Percentiles rank a stretch among this genome's conserved stretches.
These are phyloP conservation scores for Leptomonas seymouri DNA, from an alignment of 208 protist species.

Conservation along the genomic window DNA sequence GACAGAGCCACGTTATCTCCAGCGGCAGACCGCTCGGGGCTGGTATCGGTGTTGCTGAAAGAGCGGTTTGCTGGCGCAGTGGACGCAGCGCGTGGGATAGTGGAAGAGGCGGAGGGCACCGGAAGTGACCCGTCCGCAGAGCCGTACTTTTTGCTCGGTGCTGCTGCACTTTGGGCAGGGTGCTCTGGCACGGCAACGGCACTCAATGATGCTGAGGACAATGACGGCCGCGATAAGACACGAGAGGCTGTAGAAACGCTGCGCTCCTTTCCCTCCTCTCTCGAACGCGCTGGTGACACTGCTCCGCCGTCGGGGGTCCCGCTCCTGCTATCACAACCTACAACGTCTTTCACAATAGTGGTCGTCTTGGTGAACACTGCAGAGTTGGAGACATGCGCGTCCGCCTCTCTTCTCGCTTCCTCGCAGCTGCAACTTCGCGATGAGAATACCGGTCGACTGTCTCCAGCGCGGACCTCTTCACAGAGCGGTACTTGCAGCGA, in stretches of 20 bases:
- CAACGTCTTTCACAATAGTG: no score
- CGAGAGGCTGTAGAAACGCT: not conserved
- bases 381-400: not conserved
- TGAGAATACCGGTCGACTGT: not conserved
- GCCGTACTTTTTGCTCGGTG: not conserved
- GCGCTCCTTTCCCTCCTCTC: not conserved
- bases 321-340: not conserved
- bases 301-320: not conserved
- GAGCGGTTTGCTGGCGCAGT: not conserved
- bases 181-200: no score
- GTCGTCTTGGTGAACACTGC: slow-evolving; percentile 3
- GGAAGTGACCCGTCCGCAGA: no score
- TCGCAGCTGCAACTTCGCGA: no score
- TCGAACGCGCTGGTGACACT: no score
- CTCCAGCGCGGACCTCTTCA: not conserved
- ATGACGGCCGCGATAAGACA: not conserved
- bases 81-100: not conserved
- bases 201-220: not conserved
- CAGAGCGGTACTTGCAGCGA: not conserved
- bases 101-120: not conserved
- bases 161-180: no score
- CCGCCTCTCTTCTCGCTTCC: not conserved
- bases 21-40: not conserved
- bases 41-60: not conserved
- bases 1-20: not conserved